Evolutionary conservation across 2,329 filamentous ascomycete species (phyloP).

Genomic region (Lasiodiplodia sp.): DNA sequence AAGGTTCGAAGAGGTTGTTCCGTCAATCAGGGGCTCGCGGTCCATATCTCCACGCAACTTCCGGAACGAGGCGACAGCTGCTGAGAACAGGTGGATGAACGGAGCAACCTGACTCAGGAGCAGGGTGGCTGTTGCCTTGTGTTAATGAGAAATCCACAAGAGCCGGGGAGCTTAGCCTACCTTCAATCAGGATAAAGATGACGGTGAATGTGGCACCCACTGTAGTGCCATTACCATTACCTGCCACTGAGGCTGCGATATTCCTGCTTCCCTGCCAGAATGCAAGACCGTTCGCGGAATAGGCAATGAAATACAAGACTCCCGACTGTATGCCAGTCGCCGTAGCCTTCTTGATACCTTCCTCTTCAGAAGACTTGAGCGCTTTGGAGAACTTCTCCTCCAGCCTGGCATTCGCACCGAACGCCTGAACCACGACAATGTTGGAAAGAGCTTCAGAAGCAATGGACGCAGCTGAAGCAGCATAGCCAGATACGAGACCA

Average conservation of each 20-base stretch:
- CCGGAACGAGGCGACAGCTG: slow-evolving; percentile 60
- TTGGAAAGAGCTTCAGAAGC: slow-evolving; percentile 69
- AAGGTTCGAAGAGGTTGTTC: slow-evolving; percentile 52
- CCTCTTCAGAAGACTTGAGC: slow-evolving; percentile 58
- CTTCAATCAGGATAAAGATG: slow-evolving; percentile 64
- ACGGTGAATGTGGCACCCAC: slow-evolving; percentile 62
- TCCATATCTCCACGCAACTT: slow-evolving; percentile 67
- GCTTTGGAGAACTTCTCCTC: slow-evolving; percentile 66
- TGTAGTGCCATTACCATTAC: slow-evolving; percentile 40
- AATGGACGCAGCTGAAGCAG: slow-evolving; percentile 66
- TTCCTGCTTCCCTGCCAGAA: slow-evolving; percentile 71
- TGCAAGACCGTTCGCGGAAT: slow-evolving; percentile 70
- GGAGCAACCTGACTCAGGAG: slow-evolving; percentile 56
- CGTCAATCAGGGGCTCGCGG: slow-evolving; percentile 50
- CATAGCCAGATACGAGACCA: slow-evolving; percentile 58
- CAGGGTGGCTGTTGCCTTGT: slow-evolving; percentile 46
- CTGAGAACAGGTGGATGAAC: slow-evolving; percentile 58
- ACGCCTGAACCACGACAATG: slow-evolving; percentile 68
- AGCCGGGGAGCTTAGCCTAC: slow-evolving; percentile 34
- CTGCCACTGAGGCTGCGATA: slow-evolving; percentile 54
- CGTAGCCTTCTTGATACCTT: slow-evolving; percentile 66
- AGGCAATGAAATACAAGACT: slow-evolving; percentile 71
- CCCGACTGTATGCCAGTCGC: slow-evolving; percentile 66
- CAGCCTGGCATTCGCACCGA: slow-evolving; percentile 65
- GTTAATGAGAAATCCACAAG: not conserved